Base-by-base conservation (phyloP, 1,284 basidiomycete species). In the Ceratobasidium sp. region DNA sequence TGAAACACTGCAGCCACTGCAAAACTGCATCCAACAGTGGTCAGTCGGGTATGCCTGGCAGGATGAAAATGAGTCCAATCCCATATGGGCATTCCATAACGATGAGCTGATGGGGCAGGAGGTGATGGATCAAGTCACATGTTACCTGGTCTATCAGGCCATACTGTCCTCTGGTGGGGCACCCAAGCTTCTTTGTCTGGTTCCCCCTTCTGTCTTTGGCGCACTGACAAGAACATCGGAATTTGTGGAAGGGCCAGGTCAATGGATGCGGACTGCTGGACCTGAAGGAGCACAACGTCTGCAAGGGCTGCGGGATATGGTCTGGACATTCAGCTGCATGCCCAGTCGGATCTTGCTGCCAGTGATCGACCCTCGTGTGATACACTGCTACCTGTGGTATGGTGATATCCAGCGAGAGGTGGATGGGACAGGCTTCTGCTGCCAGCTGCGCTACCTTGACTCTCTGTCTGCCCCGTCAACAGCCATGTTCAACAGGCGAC, bases 191-290 rank as follows among this genome's bases (percentile, higher is more conserved):
- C 11, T 56, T 29, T 56, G 54, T 9, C 17, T 56, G 22, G 54
- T 56, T 22, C 54, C 54, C 22, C n/a, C 54, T 56, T 56, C 54
- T n/a, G 22, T 56, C 9, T 56, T 56, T 56, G 54, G 54, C 5
- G 54, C 54, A 11, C 22, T 56, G 54, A 56, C 9, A 9, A 25
- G 54, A 22, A 56, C 19, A 19, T 56, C 54, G 15, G 32, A 29
- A 9, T 25, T 56, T 11, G 11, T n/a, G 22, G 8, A 19, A 25
- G 19, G 51, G 54, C 54, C n/a, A 2, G n/a, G 1, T 25, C 54
- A 56, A 25, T 29, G 32, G 32, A 22, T 29, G 11, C 54, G n/a
- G n/a, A 2, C 4, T 11, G 32, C 11, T 22, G n/a, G n/a, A 6
- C 54, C 15, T 29, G 19, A 56, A 29, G 19, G 32, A 25, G 22